Base-by-base conservation (phyloP, 1,284 basidiomycete genomes). In the Sanguinoderma infundibulare region DNA sequence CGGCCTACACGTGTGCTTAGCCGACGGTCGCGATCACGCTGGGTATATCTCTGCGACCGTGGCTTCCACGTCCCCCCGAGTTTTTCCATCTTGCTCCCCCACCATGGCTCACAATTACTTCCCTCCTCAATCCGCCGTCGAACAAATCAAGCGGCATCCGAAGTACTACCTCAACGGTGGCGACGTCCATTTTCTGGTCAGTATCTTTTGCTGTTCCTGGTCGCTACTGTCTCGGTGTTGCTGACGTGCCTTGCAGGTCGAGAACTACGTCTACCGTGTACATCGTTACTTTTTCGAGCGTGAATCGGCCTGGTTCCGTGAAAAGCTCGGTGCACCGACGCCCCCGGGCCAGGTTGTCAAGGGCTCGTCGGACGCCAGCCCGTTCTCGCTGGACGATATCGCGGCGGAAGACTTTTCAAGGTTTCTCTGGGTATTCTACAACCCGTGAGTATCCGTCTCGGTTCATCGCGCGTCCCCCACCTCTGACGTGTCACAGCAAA, bases 371-470 rank as follows among this genome's bases (percentile, higher is more conserved):
- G 85, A 87, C 51, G 73, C 75, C 3, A 79, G 73, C 28, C 83
- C 87, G 0, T 81, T 86, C 51, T 74, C 81, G 3, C 75, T 91
- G 17, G 79, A 84, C 6, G 78, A 83, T 14, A 76, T 84, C 12
- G 73, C 71, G 0, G 71, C 78, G 0, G 71, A 75, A 0, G 84
- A 88, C 3, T 89, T 91, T 59, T 79, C 80, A 0, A 76, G 78
- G 3, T 83, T 91, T 22, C 67, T 89, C 0, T 90, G 88, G 87
- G 83, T 91, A 0, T 90, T 89, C 72, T 91, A 90, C 50, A 86
- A 89, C 51, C 81, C 81, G 87, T 89, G 69, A 69, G 85, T 81
- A 15, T 3, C 30, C 12, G 12, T 15, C 3, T 30, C 22, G 7
- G 3, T 7, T 20, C 51, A 14, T 22, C 15, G 17, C 26, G 6